Percentiles rank a stretch among this genome's conserved stretches.
phyloP scores from a whole-genome alignment of 495 filamentous ascomycete species.

The Talaromyces thailandensis region DNA sequence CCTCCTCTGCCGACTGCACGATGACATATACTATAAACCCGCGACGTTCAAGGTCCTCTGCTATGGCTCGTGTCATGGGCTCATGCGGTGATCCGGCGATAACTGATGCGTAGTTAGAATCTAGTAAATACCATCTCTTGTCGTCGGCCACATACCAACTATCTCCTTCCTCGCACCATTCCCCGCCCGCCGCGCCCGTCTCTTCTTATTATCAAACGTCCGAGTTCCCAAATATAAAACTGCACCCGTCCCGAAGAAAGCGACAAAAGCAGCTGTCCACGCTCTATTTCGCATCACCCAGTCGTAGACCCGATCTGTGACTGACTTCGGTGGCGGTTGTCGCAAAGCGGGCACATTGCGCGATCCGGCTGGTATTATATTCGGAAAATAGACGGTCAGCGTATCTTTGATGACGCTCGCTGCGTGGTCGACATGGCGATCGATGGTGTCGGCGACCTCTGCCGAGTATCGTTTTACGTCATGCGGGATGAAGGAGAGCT shows the following conservation, averaged over 20 bases:
- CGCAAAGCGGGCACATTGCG: constrained; percentile 14
- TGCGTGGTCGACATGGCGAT: constrained; percentile 63
- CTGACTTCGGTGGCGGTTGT: constrained; percentile 13
- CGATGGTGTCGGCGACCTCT: constrained; percentile 65
- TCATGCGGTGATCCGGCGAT: constrained; percentile 75
- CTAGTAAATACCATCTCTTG: background rate
- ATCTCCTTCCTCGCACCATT: constrained; percentile 89
- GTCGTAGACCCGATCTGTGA: constrained; percentile 34
- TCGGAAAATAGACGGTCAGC: constrained; percentile 44
- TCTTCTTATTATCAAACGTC: constrained; percentile 50
- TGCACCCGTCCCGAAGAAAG: constrained; percentile 59
- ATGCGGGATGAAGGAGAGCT: constrained; percentile 66
- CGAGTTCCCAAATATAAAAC: constrained; percentile 56
- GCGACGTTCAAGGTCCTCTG: constrained; percentile 76
- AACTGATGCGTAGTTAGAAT: constrained; percentile 31
- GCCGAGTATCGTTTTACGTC: constrained; percentile 57
- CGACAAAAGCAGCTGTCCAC: constrained; percentile 55
- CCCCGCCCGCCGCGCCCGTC: constrained; percentile 63
- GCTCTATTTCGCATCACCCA: constrained; percentile 67
- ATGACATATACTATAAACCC: constrained; percentile 93
- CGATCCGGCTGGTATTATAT: constrained; percentile 23
- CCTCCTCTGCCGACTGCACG: constrained; percentile 70
- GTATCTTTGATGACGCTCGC: constrained; percentile 53
- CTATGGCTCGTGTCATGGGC: constrained; percentile 70
- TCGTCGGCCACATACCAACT: constrained; percentile 40